Evolutionary conservation across 306 rosid genomes (phyloP).

Genomic region (Adenanthera pavonina): DNA sequence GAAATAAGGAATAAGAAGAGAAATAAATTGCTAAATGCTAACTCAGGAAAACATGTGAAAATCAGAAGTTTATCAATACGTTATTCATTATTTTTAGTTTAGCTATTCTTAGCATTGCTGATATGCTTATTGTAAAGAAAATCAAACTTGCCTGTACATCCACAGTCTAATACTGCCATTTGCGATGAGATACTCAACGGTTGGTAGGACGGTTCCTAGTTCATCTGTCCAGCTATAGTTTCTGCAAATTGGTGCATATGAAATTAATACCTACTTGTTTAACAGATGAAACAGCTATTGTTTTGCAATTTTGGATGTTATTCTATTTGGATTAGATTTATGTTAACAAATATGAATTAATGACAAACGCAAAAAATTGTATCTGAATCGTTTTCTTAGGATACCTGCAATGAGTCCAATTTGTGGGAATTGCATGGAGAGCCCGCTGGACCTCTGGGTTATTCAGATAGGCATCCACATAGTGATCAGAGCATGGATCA

Average conservation of each 20-base stretch:
- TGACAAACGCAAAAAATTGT: background rate
- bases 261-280: background rate
- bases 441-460: constrained; percentile 58
- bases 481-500: constrained; percentile 59
- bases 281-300: background rate
- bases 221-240: constrained; percentile 36
- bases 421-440: constrained; percentile 59
- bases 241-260: constrained; percentile 34
- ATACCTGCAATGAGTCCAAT: constrained; percentile 56
- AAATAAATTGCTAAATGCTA: too few species aligned
- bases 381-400: too few species aligned
- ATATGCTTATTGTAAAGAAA: background rate
- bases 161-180: constrained; percentile 33
- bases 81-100: too few species aligned
- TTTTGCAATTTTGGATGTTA: too few species aligned
- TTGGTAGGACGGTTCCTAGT: constrained; percentile 41
- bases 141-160: constrained; percentile 45
- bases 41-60: too few species aligned
- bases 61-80: too few species aligned
- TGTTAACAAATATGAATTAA: too few species aligned
- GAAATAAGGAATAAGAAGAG: too few species aligned
- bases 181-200: constrained; percentile 30
- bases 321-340: too few species aligned
- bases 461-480: constrained; percentile 53
- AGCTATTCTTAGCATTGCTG: too few species aligned